These are phyloP conservation scores for Tardiomyces blankii DNA, from an alignment of 1,139 yeast genomes.

Conservation along the genomic window DNA sequence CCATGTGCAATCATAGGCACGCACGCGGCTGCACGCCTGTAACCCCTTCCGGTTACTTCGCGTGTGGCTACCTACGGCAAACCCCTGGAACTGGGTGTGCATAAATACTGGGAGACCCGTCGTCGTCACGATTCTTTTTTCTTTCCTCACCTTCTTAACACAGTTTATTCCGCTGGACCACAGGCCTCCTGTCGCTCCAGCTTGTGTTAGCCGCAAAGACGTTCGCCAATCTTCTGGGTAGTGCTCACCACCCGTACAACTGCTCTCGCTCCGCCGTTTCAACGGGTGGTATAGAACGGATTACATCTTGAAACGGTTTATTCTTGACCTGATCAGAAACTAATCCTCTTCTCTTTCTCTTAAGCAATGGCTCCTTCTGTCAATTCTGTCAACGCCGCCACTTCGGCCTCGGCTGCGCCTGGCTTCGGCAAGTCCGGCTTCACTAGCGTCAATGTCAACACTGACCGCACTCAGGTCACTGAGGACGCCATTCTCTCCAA, in stretches of 20 bases:
- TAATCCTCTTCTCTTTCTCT: no score
- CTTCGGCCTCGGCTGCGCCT: conserved; percentile 4
- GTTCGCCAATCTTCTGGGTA: conserved; percentile 12
- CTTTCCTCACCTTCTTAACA: conserved; percentile 1
- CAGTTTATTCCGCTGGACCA: no score
- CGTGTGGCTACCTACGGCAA: no score
- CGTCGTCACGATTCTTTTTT: not conserved
- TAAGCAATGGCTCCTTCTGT: not conserved
- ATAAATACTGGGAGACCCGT: no score
- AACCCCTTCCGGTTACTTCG: no score
- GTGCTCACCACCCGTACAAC: conserved; percentile 24
- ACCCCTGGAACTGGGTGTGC: no score
- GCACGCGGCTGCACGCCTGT: no score
- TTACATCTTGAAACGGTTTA: no score
- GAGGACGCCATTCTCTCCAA: conserved; percentile 54
- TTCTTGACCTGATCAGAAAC: no score
- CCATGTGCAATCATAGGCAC: no score
- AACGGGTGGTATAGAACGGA: conserved; percentile 10
- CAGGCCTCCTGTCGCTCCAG: no score
- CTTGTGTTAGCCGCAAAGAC: no score
- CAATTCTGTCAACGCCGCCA: conserved; percentile 3
- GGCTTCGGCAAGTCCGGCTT: conserved; percentile 23
- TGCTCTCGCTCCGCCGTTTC: conserved; percentile 21
- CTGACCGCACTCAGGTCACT: conserved; percentile 49
- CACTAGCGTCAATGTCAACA: conserved; percentile 43